Evolutionary conservation across 768 basidiomycete species (phyloP).

Genomic region (Lanmaoa pseudosensibilis): DNA sequence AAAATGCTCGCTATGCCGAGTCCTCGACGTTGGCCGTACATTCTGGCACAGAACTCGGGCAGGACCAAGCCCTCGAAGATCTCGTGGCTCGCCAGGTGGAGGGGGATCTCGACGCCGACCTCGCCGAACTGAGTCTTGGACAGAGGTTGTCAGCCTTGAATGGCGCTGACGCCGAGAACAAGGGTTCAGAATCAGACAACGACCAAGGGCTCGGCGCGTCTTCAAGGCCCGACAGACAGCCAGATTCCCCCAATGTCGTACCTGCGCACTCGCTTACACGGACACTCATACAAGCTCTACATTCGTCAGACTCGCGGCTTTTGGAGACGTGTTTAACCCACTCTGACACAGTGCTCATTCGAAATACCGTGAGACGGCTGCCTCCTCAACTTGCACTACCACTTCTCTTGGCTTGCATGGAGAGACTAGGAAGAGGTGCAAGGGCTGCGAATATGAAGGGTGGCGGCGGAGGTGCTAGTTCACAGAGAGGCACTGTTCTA

Average conservation of each 20-base stretch:
- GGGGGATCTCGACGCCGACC: conserved; percentile 74
- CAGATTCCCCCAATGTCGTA: conserved; percentile 41
- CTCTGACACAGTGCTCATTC: conserved; percentile 76
- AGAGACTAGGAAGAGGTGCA: conserved; percentile 77
- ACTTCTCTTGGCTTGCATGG: conserved; percentile 84
- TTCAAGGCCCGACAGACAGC: conserved; percentile 16
- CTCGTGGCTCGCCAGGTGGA: conserved; percentile 51
- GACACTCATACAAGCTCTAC: conserved; percentile 93
- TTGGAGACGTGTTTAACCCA: conserved; percentile 86
- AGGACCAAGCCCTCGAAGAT: conserved; percentile 54
- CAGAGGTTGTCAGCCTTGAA: conserved; percentile 80
- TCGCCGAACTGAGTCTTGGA: conserved; percentile 90
- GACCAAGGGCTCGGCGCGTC: conserved; percentile 43
- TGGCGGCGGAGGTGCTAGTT: conserved; percentile 75
- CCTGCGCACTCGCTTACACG: conserved; percentile 89
- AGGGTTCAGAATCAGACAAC: conserved; percentile 42
- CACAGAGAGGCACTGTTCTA: conserved; percentile 69
- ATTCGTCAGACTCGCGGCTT: conserved; percentile 87
- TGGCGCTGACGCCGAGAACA: conserved; percentile 43
- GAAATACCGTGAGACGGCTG: conserved; percentile 81
- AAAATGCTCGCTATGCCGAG: conserved; percentile 67
- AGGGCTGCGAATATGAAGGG: conserved; percentile 74
- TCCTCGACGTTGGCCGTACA: conserved; percentile 57
- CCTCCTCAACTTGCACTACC: conserved; percentile 87
- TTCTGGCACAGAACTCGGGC: conserved; percentile 66